These are phyloP conservation scores for Sonneratia alba DNA, from an alignment of 345 rosid genomes.

Conservation along the genomic window DNA sequence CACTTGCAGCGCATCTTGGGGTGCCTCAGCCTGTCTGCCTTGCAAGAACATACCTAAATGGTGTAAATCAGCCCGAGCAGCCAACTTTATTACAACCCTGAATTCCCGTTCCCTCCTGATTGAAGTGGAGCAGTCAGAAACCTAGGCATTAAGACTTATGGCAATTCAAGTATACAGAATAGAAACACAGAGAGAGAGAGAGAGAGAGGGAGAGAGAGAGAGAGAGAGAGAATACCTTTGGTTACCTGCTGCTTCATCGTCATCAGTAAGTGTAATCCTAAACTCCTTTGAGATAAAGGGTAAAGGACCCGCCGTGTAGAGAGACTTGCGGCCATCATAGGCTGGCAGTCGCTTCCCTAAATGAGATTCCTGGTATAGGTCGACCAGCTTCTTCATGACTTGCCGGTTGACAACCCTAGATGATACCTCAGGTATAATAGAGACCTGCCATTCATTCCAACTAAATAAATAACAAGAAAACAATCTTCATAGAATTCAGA, in stretches of 20 bases:
- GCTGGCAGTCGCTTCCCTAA: conserved; percentile 44
- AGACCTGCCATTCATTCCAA: conserved; percentile 21
- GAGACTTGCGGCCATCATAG: conserved; percentile 49
- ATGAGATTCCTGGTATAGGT: conserved; percentile 25
- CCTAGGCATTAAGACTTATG: neutral
- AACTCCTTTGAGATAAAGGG: conserved; percentile 43
- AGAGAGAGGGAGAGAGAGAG: neutral
- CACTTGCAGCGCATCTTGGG: conserved; percentile 52
- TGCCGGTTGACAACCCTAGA: conserved; percentile 41
- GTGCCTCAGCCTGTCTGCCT: conserved; percentile 44
- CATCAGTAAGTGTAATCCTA: conserved; percentile 30
- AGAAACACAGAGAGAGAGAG: neutral
- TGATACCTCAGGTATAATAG: conserved; percentile 42
- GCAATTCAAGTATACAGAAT: neutral
- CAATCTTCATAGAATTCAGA: neutral
- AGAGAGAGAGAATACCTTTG: conserved; percentile 21
- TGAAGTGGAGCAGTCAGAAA: neutral
- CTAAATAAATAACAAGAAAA: neutral
- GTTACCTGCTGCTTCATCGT: conserved; percentile 38
- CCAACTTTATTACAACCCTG: conserved; percentile 40
- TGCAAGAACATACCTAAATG: conserved; percentile 41
- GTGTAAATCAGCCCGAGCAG: conserved; percentile 45
- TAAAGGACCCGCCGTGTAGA: conserved; percentile 47
- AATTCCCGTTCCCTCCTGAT: conserved; percentile 43
- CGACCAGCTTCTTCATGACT: conserved; percentile 38